Base-by-base conservation (phyloP, 768 basidiomycete species). In the Dictyophora rubrovolvata region DNA sequence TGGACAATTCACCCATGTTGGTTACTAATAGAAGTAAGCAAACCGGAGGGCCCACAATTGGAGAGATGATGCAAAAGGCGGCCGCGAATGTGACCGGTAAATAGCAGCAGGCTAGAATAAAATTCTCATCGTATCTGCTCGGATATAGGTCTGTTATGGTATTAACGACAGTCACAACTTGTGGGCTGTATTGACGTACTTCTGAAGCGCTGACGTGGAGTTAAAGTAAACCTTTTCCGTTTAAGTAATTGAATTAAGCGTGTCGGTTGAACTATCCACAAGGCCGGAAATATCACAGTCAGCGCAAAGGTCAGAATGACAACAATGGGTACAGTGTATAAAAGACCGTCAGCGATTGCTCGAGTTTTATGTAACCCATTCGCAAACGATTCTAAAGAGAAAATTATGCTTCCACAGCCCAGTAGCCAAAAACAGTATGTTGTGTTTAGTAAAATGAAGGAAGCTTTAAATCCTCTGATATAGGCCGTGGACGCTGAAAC, bases 191-290 rank as follows among this genome's bases (percentile, higher is more conserved):
- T 2, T 17, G 17, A 70, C 81, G 60, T 64, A 89, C 89, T 81
- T 74, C 89, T 73, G 72, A 90, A 93, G 18, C 81, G 76, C 68
- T 91, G 85, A 42, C 89, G 77, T 49, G 89, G 89, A 8, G 89
- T 93, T 20, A 86, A 65, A 10, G 85, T 83, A 34, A 75, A 73
- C 60, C 72, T 77, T 66, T 86, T 81, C 2, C 79, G 76, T 33
- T 75, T 74, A 46, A 81, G 60, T 18, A 85, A 78, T 53, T 69
- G 74, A 79, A 80, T 81, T 22, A 90, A 69, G 33, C 82, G 77
- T 36, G 78, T 61, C 8, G 87, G 86, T 68, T 89, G 88, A n/a
- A 93, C 74, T 62, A 90, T 62, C 47, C 89, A 77, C 22, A 89
- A 68, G 20, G 79, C 89, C 10, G 89, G 89, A 54, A 81, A 74